Percentiles rank a stretch among this genome's conserved stretches.
These are phyloP conservation scores for Epichloe uncinata DNA, from an alignment of 2,329 filamentous ascomycete genomes.

Conservation along the genomic window DNA sequence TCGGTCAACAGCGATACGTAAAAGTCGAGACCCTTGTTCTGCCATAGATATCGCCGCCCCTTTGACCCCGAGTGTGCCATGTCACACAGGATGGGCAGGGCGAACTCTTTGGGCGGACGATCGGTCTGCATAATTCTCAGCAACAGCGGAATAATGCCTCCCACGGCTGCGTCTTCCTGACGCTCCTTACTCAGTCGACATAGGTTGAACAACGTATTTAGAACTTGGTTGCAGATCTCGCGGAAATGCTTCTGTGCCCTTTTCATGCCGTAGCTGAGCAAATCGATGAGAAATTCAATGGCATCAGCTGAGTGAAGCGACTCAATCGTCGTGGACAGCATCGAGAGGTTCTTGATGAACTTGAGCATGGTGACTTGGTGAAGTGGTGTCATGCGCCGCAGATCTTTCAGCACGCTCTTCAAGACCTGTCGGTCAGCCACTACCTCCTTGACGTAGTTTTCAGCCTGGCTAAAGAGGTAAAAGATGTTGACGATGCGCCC, in stretches of 20 bases:
- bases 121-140: constrained; percentile 90
- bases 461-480: constrained; percentile 93
- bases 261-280: constrained; percentile 66
- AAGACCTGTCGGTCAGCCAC: constrained; percentile 91
- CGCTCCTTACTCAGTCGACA: constrained; percentile 92
- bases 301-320: constrained; percentile 92
- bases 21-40: constrained; percentile 89
- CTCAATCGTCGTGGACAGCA: constrained; percentile 91
- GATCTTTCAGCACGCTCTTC: constrained; percentile 86
- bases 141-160: constrained; percentile 84
- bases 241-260: constrained; percentile 52
- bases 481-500: constrained; percentile 99
- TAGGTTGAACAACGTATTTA: constrained; percentile 97
- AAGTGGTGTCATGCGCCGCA: constrained; percentile 74
- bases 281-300: constrained; percentile 86
- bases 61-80: constrained; percentile 98
- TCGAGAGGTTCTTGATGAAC: constrained; percentile 98
- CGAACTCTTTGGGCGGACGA: constrained; percentile 89
- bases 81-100: constrained; percentile 88
- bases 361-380: constrained; percentile 99
- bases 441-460: constrained; percentile 97
- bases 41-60: constrained; percentile 85
- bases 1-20: constrained; percentile 87
- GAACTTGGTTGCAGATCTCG: constrained; percentile 92
- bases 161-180: constrained; percentile 90